A percentile compares a stretch with the other conserved stretches of the same genome.
Evolutionary conservation across 2,329 filamentous ascomycete species (phyloP).

Genomic region (Rhynchosporium secalis): DNA sequence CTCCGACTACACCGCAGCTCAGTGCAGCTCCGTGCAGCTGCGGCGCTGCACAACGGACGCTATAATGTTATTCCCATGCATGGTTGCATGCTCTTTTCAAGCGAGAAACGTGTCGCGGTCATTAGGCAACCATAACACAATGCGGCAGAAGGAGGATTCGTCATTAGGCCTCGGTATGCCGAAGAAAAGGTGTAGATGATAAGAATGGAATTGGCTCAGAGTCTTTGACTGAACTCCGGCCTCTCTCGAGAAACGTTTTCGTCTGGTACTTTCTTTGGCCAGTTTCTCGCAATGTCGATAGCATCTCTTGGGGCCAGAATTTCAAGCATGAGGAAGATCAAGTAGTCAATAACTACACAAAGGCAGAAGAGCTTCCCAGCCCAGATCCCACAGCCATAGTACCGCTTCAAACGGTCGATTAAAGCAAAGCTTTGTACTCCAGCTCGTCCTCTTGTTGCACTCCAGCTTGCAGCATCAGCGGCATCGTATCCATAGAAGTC

Average conservation of each 20-base stretch:
- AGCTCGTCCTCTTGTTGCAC: conserved; percentile 66
- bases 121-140: background rate
- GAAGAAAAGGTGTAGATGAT: background rate
- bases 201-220: background rate
- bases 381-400: conserved; percentile 98
- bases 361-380: conserved; percentile 96
- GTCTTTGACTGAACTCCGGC: conserved; percentile 3
- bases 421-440: conserved; percentile 84
- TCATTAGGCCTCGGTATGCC: background rate
- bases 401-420: conserved; percentile 91
- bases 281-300: conserved; percentile 88
- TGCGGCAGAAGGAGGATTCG: background rate
- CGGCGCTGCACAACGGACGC: background rate
- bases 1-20: background rate
- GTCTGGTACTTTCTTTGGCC: conserved; percentile 71
- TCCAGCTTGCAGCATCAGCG: conserved; percentile 61
- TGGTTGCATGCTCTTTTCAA: background rate
- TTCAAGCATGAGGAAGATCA: conserved; percentile 86
- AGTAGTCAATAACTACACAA: conserved; percentile 89
- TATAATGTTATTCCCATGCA: too few species aligned
- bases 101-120: background rate
- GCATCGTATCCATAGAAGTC: conserved; percentile 86
- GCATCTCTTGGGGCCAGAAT: conserved; percentile 79
- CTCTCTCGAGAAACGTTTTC: conserved; percentile 11
- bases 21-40: background rate